Evolutionary conservation across 768 basidiomycete genomes (phyloP).

Genomic region (Collybiopsis luxurians): DNA sequence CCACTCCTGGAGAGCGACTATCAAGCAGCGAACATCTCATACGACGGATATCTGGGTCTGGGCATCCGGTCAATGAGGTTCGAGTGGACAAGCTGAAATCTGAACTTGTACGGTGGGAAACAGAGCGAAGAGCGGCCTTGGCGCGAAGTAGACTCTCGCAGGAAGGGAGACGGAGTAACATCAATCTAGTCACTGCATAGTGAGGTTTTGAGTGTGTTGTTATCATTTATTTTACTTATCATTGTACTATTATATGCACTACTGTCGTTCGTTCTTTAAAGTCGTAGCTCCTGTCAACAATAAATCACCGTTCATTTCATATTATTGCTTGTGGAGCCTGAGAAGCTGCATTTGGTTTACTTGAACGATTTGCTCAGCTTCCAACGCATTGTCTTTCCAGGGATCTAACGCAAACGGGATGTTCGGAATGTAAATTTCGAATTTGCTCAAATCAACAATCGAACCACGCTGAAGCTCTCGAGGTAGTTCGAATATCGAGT

Average conservation of each 20-base stretch:
- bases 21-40: conserved; percentile 21
- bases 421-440: too few species aligned
- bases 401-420: too few species aligned
- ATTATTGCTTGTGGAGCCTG: too few species aligned
- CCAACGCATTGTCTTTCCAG: too few species aligned
- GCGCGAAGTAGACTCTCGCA: conserved; percentile 4
- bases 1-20: conserved; percentile 12
- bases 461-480: too few species aligned
- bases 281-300: neutral
- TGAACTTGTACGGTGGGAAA: conserved; percentile 74
- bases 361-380: too few species aligned
- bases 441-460: too few species aligned
- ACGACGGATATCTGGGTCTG: conserved; percentile 48
- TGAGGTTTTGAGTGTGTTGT: neutral
- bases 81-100: conserved; percentile 57
- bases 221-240: neutral
- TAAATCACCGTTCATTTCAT: neutral
- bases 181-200: conserved; percentile 14
- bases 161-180: conserved; percentile 9
- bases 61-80: conserved; percentile 68
- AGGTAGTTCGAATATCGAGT: too few species aligned
- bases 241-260: neutral
- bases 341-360: too few species aligned
- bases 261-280: neutral
- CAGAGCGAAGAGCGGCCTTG: conserved; percentile 36